Evolutionary conservation across 2,329 filamentous ascomycete species (phyloP), one percentile per base, ranked within the genome.

Genomic region (Exophiala sp.): DNA sequence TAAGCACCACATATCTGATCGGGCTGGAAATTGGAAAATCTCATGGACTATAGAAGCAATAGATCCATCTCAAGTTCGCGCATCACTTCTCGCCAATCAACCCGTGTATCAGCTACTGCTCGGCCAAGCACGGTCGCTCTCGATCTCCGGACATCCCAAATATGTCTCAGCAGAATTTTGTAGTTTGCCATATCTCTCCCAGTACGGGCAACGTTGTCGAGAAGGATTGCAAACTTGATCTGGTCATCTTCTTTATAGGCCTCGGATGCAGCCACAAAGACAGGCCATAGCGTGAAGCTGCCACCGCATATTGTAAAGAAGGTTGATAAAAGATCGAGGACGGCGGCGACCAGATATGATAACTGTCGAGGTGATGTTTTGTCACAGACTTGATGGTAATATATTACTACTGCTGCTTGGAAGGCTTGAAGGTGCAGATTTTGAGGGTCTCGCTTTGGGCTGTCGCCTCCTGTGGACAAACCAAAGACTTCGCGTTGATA

Each of bases 11-110:
- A 29, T 29, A 29, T 29, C 24, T 29, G 24, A 29, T 8, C 5
- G 24, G 3, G 24, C 24, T 2, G 24, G 24, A 29, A 1, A 29
- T 29, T 8, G 5, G 24, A 29, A 3, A 8, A 29, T 4, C 24
- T 29, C 4, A 29, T 29, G 24, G 1, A 29, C 50, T 20, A 54
- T 21, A 29, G 49, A 49, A 34, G 64, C 21, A 43, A 24, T 21
- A 44, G 7, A 29, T 44, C 41, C 41, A 44, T 44, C 10, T 44
- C 41, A 29, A 44, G 41, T 24, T 44, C 18, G 7, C 41, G 41
- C 41, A 44, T 44, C 41, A 29, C 41, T 29, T 44, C 41, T 29
- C 41, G 16, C 41, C 41, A 44, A 24, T 44, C 41, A 12, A 44
- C 18, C 41, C 41, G 3, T 44, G 41, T 44, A 44, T 44, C 41